Conservation (phyloP, 331 rosid genomes). For the Arachis monticola region DNA sequence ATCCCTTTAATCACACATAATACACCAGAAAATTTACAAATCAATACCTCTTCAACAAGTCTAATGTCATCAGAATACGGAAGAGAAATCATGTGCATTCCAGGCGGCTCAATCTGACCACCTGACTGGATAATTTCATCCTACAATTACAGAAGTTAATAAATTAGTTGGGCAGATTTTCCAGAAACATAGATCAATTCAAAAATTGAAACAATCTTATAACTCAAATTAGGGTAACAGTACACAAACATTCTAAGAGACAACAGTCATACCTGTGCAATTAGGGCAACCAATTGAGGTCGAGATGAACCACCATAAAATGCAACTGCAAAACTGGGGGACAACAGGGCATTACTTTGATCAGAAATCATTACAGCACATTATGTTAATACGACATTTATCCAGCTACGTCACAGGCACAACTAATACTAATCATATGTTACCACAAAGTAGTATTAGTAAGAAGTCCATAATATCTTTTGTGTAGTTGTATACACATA, state of each 20-base stretch:
- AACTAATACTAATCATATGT: slow-evolving; percentile 10
- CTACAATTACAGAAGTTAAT: slow-evolving; percentile 48
- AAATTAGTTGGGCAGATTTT: slow-evolving; percentile 11
- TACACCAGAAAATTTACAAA: slow-evolving; percentile 33
- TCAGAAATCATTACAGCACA: slow-evolving; percentile 32
- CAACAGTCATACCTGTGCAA: slow-evolving; percentile 77
- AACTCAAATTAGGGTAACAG: neutral
- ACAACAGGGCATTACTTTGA: slow-evolving; percentile 32
- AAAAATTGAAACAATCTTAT: slow-evolving; percentile 16
- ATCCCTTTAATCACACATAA: neutral
- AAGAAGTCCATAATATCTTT: slow-evolving; percentile 14
- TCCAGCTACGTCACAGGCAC: slow-evolving; percentile 17
- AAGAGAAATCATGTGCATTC: slow-evolving; percentile 94
- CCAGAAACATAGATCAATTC: neutral
- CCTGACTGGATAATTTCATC: slow-evolving; percentile 74
- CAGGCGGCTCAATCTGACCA: slow-evolving; percentile 94
- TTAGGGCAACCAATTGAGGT: slow-evolving; percentile 92
- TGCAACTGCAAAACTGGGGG: slow-evolving; percentile 87
- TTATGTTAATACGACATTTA: slow-evolving; percentile 22
- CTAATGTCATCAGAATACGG: slow-evolving; percentile 94
- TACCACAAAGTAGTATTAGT: neutral
- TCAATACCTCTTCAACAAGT: slow-evolving; percentile 84
- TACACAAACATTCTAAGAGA: slow-evolving; percentile 9
- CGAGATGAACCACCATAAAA: slow-evolving; percentile 78
- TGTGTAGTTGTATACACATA: neutral